Conservation (phyloP, 176 grass and related monocot species). For the Rhipidocladum racemiflorum region DNA sequence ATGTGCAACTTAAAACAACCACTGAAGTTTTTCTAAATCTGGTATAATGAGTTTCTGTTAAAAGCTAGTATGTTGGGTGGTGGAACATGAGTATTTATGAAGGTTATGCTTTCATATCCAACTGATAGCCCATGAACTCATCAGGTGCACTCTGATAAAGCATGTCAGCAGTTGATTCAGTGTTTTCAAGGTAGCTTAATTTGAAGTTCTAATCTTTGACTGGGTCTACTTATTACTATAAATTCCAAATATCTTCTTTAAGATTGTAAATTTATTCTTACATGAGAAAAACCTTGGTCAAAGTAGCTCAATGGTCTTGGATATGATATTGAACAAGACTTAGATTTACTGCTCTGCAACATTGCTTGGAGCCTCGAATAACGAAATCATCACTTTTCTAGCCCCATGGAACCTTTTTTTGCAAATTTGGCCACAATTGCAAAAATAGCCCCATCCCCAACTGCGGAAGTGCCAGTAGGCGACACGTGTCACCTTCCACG, state of each 20-base stretch:
- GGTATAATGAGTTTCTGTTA: background rate
- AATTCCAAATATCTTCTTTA: constrained; percentile 23
- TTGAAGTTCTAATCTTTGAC: background rate
- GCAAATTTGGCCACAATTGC: no score
- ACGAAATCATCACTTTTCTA: no score
- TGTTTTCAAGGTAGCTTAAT: constrained; percentile 27
- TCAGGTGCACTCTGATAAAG: background rate
- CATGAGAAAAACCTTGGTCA: constrained; percentile 7
- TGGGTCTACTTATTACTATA: constrained; percentile 5
- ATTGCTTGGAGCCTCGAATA: constrained; percentile 1
- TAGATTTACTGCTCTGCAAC: background rate
- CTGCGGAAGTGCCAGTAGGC: no score
- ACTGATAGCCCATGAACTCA: background rate
- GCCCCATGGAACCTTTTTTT: no score
- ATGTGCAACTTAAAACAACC: constrained; percentile 2
- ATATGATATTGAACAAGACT: constrained; percentile 12
- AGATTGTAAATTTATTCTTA: constrained; percentile 7
- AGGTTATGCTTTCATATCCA: constrained; percentile 23
- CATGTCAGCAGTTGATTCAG: background rate
- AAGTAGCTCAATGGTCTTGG: constrained; percentile 9
- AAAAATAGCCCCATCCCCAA: no score
- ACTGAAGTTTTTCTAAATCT: background rate
- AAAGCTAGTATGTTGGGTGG: background rate
- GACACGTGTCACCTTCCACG: no score
- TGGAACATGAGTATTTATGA: background rate